Evolutionary conservation across 768 basidiomycete species (phyloP), one percentile per base, ranked within the genome.

Genomic region (Pleurotus pulmonarius): DNA sequence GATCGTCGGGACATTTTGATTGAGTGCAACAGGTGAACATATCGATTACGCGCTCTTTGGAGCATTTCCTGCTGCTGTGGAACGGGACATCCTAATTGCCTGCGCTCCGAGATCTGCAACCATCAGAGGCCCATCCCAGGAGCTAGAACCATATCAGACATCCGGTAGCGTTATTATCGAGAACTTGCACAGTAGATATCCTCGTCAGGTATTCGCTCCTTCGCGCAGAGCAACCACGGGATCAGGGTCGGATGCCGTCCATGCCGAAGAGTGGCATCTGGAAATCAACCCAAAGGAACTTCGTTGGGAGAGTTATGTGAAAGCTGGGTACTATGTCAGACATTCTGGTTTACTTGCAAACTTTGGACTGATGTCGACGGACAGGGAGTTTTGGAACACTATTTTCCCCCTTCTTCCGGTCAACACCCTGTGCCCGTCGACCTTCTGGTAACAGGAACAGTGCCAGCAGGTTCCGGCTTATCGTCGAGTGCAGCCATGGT

Each of bases 401-500:
- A 83, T 64, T 88, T 89, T 60, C 58, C 74, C 29, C 59, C 61
- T 34, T 57, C 56, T 15, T 55, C 13, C 13, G 5, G 8, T 39
- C 63, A 62, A 2, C 64, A 61, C 6, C 88, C 87, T 9, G 69
- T 79, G 12, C 80, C 86, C 3, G 82, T 88, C n/a, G 83, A 94
- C 61, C 61, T 93, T 8, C 76, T 94, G 3, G 83, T 92, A 9
- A 85, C 86, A 0, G 94, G 94, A 1, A 82, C 86, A 9, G 88
- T 97, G 2, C 94, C 94, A 0, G 82, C 90, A 2, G 94, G 93
- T 0, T 88, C 90, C 0, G 94, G 94, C 0, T 73, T 96, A 4
- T 92, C 90, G 5, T 92, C 90, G 3, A 92, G 90, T 60, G 90
- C 92, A 0, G 94, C 94, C 0, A 88, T 96, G 84, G 91, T 94